Percentiles rank a stretch among this genome's conserved stretches.
These are phyloP conservation scores for Chaetoscypha palmicola DNA, from an alignment of 2,329 filamentous ascomycete genomes.

Conservation along the genomic window DNA sequence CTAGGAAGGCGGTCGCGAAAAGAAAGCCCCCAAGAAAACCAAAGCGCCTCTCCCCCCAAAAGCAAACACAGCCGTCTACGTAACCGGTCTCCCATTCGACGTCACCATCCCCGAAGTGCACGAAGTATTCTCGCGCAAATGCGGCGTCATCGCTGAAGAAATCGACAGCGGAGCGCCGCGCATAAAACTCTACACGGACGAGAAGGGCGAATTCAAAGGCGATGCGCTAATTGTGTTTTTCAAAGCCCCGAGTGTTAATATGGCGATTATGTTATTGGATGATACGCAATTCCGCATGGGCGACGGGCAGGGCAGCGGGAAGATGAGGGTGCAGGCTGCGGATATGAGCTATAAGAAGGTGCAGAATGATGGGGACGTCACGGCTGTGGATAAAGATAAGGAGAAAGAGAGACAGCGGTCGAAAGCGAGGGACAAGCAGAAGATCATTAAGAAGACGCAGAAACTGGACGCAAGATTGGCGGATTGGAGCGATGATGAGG, in stretches of 20 bases:
- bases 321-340: constrained; percentile 75
- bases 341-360: constrained; percentile 90
- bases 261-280: constrained; percentile 74
- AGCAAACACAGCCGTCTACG: constrained; percentile 86
- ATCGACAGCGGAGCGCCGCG: constrained; percentile 81
- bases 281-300: constrained; percentile 72
- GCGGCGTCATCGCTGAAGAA: constrained; percentile 87
- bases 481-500: constrained; percentile 91
- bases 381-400: constrained; percentile 23
- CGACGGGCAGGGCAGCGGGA: constrained; percentile 42
- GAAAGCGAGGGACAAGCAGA: constrained; percentile 67
- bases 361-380: constrained; percentile 47
- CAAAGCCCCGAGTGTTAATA: constrained; percentile 84
- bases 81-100: constrained; percentile 79
- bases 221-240: constrained; percentile 93
- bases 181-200: constrained; percentile 87
- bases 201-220: constrained; percentile 80
- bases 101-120: constrained; percentile 73
- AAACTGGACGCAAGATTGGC: constrained; percentile 86
- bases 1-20: constrained; percentile 28
- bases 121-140: constrained; percentile 75
- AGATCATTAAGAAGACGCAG: constrained; percentile 85
- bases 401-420: constrained; percentile 44
- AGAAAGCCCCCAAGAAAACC: constrained; percentile 30
- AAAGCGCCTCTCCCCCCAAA: constrained; percentile 33